phyloP scores from a whole-genome alignment of 78 protist species.

The Emiliania huxleyi region DNA sequence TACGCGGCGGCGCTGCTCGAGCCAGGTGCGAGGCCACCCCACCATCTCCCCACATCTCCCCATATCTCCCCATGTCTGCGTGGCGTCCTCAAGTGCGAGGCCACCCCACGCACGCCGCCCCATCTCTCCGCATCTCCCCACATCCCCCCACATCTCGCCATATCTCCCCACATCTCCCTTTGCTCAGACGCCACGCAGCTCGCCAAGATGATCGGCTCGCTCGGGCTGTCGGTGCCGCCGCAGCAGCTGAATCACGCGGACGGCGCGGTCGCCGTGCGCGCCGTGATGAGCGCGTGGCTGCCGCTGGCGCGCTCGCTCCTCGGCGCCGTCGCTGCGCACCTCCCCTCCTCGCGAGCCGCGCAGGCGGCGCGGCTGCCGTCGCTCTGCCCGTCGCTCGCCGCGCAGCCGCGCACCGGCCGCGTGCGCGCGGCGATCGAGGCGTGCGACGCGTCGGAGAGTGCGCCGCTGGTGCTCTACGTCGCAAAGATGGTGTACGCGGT shows the following conservation, averaged over 20 bases:
- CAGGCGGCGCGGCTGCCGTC: conserved; percentile 61
- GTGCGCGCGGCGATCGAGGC: neutral
- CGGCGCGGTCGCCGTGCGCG: neutral
- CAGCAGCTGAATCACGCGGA: conserved; percentile 57
- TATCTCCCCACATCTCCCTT: no score
- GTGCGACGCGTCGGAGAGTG: neutral
- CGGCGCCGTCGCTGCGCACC: conserved; percentile 39
- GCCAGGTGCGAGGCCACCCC: neutral
- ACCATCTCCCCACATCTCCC: no score
- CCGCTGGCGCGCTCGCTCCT: conserved; percentile 80
- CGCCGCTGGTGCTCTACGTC: conserved; percentile 58
- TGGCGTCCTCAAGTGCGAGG: no score
- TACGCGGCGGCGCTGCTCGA: conserved; percentile 24
- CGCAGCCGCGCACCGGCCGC: neutral
- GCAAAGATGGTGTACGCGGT: conserved; percentile 64
- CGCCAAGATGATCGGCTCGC: conserved; percentile 65
- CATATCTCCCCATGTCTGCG: no score
- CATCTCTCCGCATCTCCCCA: no score
- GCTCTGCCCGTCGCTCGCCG: conserved; percentile 55
- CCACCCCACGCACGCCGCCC: no score
- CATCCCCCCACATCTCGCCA: no score
- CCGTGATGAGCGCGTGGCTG: conserved; percentile 80
- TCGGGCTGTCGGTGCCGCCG: conserved; percentile 49
- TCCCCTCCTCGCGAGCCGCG: conserved; percentile 83
- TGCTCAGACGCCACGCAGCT: no score